phyloP scores from a whole-genome alignment of 2,329 filamentous ascomycete genomes.

The Amesomyces nigricolor region DNA sequence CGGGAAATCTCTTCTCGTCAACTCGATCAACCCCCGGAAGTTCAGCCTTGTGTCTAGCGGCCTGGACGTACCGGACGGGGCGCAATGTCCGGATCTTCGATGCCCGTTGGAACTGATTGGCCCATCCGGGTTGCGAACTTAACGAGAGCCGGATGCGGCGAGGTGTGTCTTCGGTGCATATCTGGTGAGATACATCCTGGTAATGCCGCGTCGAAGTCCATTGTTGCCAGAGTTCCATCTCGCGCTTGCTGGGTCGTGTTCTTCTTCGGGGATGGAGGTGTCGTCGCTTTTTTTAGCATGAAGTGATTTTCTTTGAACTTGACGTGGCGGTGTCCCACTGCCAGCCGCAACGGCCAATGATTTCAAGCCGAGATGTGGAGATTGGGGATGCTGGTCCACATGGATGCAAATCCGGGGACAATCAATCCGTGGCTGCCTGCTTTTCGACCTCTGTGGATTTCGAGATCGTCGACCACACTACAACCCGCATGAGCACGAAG shows the following conservation, averaged over 20 bases:
- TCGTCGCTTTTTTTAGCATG: conserved; percentile 3
- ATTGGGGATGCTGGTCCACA: background rate
- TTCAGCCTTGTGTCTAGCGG: background rate
- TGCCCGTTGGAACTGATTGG: background rate
- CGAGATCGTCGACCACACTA: no score
- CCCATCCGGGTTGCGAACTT: background rate
- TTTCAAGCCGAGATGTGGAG: background rate
- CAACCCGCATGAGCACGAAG: no score
- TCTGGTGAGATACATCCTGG: no score
- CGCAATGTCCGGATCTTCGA: background rate
- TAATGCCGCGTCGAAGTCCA: background rate
- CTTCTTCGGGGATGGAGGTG: background rate
- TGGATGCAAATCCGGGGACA: background rate
- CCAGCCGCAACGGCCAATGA: background rate
- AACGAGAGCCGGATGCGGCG: no score
- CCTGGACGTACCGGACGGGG: background rate
- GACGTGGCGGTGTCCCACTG: conserved; percentile 5
- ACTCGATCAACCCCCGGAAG: no score
- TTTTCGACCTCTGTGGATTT: no score
- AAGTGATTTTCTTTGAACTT: background rate
- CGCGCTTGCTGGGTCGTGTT: background rate
- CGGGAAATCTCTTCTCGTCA: no score
- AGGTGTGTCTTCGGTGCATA: no score
- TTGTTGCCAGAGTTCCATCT: background rate
- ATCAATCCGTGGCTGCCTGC: background rate